Percentiles rank a stretch among this genome's conserved stretches.
Evolutionary conservation across 116 monocot species (phyloP).

Genomic region (Cymodocea nodosa): DNA sequence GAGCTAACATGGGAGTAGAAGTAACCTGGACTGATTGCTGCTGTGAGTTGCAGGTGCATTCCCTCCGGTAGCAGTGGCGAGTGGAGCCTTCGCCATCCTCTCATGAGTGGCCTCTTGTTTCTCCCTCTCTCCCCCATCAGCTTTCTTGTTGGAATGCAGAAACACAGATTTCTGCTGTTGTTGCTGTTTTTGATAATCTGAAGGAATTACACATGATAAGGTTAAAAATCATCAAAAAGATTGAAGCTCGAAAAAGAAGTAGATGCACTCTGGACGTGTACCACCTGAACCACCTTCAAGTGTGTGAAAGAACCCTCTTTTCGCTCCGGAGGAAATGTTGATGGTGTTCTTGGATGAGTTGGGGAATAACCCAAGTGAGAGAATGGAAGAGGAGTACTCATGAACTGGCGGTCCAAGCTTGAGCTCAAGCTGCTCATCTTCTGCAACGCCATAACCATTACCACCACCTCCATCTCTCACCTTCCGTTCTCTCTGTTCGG

Average conservation of each 20-base stretch:
- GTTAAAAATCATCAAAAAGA: constrained; percentile 1
- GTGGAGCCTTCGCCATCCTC: not conserved
- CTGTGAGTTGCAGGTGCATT: constrained; percentile 20
- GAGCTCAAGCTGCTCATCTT: constrained; percentile 27
- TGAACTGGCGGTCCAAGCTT: constrained; percentile 15
- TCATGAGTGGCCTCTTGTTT: constrained; percentile 4
- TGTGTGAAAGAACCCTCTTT: constrained; percentile 10
- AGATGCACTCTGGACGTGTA: constrained; percentile 8
- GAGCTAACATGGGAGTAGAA: not conserved
- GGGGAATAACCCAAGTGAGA: constrained; percentile 10
- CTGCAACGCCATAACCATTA: constrained; percentile 35
- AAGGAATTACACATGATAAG: not conserved
- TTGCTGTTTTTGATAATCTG: not conserved
- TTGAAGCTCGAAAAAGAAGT: not conserved
- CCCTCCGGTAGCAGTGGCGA: not conserved
- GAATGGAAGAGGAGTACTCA: constrained; percentile 2
- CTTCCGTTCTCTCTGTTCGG: constrained; percentile 24
- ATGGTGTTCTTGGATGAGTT: constrained; percentile 18
- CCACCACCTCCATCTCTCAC: constrained; percentile 17
- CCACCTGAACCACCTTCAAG: not conserved
- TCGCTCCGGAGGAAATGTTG: constrained; percentile 1
- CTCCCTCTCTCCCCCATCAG: constrained; percentile 6
- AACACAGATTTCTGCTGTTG: constrained; percentile 10
- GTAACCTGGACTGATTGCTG: constrained; percentile 17
- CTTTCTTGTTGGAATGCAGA: constrained; percentile 7